phyloP scores from a whole-genome alignment of 148 eudicot species.

The Rhododendron griersonianum region DNA sequence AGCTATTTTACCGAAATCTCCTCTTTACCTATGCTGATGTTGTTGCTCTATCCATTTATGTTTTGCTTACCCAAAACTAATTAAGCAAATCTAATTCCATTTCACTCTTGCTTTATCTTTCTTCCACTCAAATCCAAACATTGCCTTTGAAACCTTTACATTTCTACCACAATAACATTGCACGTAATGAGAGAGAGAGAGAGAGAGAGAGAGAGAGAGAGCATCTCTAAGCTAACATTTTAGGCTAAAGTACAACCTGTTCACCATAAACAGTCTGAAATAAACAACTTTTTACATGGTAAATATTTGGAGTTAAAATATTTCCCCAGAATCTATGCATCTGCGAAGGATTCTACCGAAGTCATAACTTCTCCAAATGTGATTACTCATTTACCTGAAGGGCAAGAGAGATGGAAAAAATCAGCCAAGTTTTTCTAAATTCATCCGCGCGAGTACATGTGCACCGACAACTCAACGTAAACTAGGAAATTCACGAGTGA shows the following conservation, averaged over 20 bases:
- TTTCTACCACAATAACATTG: no score
- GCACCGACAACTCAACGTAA: background rate
- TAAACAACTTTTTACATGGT: background rate
- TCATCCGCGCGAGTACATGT: background rate
- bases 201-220: background rate
- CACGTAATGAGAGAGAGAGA: background rate
- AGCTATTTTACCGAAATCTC: no score
- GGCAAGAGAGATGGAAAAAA: background rate
- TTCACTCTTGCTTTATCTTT: background rate
- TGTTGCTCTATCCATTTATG: background rate
- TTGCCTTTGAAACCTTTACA: background rate
- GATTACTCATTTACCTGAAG: slow-evolving; percentile 5
- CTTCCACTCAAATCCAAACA: background rate
- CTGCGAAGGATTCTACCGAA: background rate
- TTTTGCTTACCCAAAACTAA: background rate
- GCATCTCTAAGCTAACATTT: background rate
- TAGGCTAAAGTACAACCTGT: background rate
- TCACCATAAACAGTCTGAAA: background rate
- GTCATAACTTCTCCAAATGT: background rate
- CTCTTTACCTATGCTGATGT: no score
- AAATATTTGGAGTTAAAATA: background rate
- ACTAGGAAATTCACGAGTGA: background rate
- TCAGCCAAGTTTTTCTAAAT: background rate
- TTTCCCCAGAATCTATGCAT: background rate
- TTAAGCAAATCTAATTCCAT: background rate